A percentile compares a stretch with the other conserved stretches of the same genome.
phyloP scores from a whole-genome alignment of 1,139 yeast species.

The Komagataea norvegica region DNA sequence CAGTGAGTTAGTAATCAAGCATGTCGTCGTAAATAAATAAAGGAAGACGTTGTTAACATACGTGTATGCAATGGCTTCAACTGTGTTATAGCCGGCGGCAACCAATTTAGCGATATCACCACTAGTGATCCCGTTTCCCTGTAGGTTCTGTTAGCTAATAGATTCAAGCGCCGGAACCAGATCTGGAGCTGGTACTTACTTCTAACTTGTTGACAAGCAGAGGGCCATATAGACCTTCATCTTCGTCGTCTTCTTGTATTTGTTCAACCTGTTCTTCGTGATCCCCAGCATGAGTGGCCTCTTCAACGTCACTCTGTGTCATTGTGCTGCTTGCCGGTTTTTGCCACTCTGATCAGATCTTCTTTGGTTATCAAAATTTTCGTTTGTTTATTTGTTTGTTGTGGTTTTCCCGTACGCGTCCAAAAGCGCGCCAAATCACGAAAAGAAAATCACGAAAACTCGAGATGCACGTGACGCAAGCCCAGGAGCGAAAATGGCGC shows the following conservation, averaged over 20 bases:
- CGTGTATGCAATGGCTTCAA: constrained; percentile 87
- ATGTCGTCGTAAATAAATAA: background rate
- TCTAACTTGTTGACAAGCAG: constrained; percentile 38
- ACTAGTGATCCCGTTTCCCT: constrained; percentile 84
- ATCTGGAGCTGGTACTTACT: constrained; percentile 25
- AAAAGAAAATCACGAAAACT: constrained; percentile 10
- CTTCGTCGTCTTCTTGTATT: constrained; percentile 31
- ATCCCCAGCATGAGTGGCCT: constrained; percentile 7
- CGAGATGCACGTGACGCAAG: constrained; percentile 12
- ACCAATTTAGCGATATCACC: constrained; percentile 76
- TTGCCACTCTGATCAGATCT: constrained; percentile 11
- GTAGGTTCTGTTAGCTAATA: constrained; percentile 23
- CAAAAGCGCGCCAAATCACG: constrained; percentile 2
- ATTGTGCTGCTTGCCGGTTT: constrained; percentile 5
- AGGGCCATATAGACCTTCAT: constrained; percentile 44
- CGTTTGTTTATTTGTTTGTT: constrained; percentile 12
- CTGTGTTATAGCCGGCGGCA: constrained; percentile 84
- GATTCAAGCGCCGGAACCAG: too few relatives aligned
- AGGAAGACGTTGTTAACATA: too few relatives aligned
- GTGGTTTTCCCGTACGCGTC: constrained; percentile 12
- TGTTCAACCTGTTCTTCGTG: constrained; percentile 18
- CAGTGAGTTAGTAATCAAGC: constrained; percentile 11
- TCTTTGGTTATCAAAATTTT: too few relatives aligned
- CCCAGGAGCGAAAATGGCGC: too few relatives aligned
- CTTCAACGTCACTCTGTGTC: constrained; percentile 15